Conservation (phyloP, 371 early-diverging fungal genomes). For the Mucor circinelloides region DNA sequence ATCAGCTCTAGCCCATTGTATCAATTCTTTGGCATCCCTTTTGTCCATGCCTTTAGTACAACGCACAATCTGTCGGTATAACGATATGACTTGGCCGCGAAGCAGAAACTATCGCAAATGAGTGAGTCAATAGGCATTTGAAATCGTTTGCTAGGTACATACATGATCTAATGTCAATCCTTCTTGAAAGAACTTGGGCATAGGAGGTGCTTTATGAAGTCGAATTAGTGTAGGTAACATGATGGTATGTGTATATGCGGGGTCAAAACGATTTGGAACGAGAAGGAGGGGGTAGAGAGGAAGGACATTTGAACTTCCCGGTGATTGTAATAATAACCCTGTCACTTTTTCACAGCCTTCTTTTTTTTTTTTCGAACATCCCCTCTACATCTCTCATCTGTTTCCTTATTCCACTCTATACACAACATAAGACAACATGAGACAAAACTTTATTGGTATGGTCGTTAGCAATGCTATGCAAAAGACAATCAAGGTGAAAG, state of each 20-base stretch:
- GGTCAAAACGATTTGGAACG: neutral
- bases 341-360: neutral
- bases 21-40: constrained; percentile 51
- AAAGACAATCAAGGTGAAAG: constrained; percentile 92
- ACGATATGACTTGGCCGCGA: constrained; percentile 55
- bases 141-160: neutral
- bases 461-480: constrained; percentile 90
- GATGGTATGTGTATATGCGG: neutral
- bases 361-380: neutral
- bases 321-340: neutral
- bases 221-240: constrained; percentile 31
- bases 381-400: neutral
- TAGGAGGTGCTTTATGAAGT: constrained; percentile 33
- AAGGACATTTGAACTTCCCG: neutral
- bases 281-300: neutral
- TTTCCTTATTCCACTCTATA: neutral
- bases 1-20: constrained; percentile 62
- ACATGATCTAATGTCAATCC: constrained; percentile 46
- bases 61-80: constrained; percentile 64
- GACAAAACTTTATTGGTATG: constrained; percentile 83
- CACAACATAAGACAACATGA: constrained; percentile 47
- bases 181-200: constrained; percentile 50
- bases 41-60: constrained; percentile 61
- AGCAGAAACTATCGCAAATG: constrained; percentile 52
- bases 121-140: neutral